Evolutionary conservation across 1,139 yeast genomes (phyloP).

Genomic region (Chernovozyma aurita): DNA sequence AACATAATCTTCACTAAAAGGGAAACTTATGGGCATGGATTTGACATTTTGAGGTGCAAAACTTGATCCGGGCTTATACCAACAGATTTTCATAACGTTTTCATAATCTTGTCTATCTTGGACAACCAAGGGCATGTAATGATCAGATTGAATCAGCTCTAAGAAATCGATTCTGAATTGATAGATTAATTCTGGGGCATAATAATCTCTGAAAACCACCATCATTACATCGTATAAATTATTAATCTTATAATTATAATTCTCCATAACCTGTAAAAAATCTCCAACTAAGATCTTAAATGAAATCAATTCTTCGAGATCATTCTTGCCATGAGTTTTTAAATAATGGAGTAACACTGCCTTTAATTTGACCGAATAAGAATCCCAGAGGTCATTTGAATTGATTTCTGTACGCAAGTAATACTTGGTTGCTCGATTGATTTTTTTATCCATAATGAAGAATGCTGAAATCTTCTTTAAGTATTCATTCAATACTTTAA

Average conservation of each 20-base stretch:
- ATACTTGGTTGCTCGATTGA: conserved; percentile 54
- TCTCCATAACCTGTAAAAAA: conserved; percentile 74
- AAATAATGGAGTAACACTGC: conserved; percentile 46
- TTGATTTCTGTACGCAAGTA: conserved; percentile 51
- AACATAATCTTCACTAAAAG: conserved; percentile 86
- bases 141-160: conserved; percentile 68
- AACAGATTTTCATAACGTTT: conserved; percentile 58
- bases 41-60: conserved; percentile 34
- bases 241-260: conserved; percentile 56
- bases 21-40: conserved; percentile 66
- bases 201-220: conserved; percentile 53
- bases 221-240: conserved; percentile 63
- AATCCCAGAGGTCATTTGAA: conserved; percentile 77
- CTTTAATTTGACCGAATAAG: conserved; percentile 53
- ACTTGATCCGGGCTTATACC: conserved; percentile 59
- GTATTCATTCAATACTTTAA: conserved; percentile 39
- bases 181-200: conserved; percentile 50
- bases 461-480: conserved; percentile 70
- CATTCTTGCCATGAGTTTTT: conserved; percentile 17
- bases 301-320: conserved; percentile 29
- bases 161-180: conserved; percentile 62
- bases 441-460: conserved; percentile 67
- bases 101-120: conserved; percentile 57
- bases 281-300: conserved; percentile 62
- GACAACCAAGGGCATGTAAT: conserved; percentile 81